phyloP scores from a whole-genome alignment of 208 protist species.

The Leishmania amazonensis region DNA sequence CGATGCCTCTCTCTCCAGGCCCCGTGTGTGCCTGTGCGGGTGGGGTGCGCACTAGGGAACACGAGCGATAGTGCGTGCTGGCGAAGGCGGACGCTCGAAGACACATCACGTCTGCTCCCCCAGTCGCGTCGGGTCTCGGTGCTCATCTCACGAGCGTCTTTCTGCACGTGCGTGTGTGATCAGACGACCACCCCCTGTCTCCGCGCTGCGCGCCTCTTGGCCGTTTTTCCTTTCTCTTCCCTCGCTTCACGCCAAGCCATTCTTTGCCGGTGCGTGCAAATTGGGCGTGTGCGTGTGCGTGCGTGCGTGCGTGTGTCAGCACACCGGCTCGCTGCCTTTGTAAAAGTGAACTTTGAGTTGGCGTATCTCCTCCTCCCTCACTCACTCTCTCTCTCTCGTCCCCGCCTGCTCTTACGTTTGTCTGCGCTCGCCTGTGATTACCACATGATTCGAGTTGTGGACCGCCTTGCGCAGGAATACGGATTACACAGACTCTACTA shows the following conservation, averaged over 20 bases:
- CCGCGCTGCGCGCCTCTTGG: neutral
- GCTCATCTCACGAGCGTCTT: neutral
- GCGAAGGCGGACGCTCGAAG: neutral
- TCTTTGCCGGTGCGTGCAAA: neutral
- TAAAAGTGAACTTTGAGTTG: neutral
- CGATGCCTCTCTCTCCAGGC: neutral
- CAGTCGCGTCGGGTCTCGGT: neutral
- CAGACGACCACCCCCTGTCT: neutral
- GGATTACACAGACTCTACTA: neutral
- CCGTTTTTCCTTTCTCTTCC: neutral
- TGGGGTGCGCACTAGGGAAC: neutral
- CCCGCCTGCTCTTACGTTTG: neutral
- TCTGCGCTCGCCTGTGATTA: neutral
- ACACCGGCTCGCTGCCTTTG: neutral
- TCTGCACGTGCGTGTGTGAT: neutral
- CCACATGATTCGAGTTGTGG: neutral
- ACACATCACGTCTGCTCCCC: neutral
- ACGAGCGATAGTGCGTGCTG: neutral
- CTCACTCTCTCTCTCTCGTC: neutral
- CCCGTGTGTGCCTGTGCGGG: neutral
- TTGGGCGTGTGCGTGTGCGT: neutral
- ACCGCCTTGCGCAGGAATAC: neutral
- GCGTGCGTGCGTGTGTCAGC: neutral
- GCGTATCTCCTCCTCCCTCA: too few species aligned
- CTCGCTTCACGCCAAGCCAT: neutral